Conservation (phyloP, 805 yeast genomes). For the Spathaspora hagerdaliae region DNA sequence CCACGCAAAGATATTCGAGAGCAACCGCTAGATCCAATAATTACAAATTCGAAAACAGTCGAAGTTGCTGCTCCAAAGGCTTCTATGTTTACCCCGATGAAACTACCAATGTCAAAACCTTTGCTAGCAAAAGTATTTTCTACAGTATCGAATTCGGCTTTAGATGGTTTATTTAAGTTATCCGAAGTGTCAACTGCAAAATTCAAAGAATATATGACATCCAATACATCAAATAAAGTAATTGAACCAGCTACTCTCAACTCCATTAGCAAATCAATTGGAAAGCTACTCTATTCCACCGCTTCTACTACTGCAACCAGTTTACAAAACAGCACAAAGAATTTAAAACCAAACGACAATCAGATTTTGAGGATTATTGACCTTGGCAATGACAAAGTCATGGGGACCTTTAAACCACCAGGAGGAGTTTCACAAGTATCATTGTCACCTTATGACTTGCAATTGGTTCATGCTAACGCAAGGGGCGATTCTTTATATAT, state of each 20-base stretch:
- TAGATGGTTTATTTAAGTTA: conserved; percentile 47
- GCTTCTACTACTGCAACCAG: conserved; percentile 24
- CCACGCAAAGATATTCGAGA: not conserved
- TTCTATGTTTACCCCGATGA: conserved; percentile 38
- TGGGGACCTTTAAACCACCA: conserved; percentile 51
- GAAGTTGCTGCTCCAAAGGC: not conserved
- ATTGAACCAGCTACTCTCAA: conserved; percentile 14
- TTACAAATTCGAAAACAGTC: conserved; percentile 2
- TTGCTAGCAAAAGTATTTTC: conserved; percentile 46
- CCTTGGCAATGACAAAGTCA: conserved; percentile 33
- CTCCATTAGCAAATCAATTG: conserved; percentile 27
- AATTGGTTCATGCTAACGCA: conserved; percentile 47
- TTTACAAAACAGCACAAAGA: conserved; percentile 17
- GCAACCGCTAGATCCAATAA: conserved; percentile 7
- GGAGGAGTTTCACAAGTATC: conserved; percentile 60
- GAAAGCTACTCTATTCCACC: conserved; percentile 31
- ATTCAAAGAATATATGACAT: conserved; percentile 32
- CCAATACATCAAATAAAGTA: conserved; percentile 7
- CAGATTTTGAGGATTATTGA: conserved; percentile 46
- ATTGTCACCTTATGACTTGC: conserved; percentile 57
- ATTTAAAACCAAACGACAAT: conserved; percentile 24
- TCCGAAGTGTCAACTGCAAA: conserved; percentile 42
- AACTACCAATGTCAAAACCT: conserved; percentile 44
- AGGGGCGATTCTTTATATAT: conserved; percentile 62
- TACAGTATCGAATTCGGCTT: conserved; percentile 47